A percentile compares a stretch with the other conserved stretches of the same genome.
These are phyloP conservation scores for Isoetes engelmannii DNA, from an alignment of 83 land plant genomes.

Conservation along the genomic window DNA sequence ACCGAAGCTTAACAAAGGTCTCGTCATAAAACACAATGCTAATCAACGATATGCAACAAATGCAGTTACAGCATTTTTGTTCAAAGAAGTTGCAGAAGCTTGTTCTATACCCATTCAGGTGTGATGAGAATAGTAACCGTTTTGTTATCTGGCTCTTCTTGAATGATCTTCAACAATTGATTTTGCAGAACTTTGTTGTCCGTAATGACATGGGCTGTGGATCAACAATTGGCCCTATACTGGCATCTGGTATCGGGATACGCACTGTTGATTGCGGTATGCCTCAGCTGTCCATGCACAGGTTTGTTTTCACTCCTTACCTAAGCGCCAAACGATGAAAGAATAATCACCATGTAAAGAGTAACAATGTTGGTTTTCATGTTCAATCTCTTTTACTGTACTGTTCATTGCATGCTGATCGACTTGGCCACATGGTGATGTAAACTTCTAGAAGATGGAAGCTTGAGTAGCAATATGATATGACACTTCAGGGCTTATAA, in stretches of 20 bases:
- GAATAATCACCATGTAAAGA: not conserved
- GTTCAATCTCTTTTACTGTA: not conserved
- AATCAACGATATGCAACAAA: slow-evolving; percentile 97
- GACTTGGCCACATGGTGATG: not conserved
- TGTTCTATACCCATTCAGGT: slow-evolving; percentile 91
- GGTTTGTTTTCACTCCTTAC: slow-evolving; percentile 2
- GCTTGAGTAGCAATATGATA: not conserved
- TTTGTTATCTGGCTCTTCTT: not conserved
- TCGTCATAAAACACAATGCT: slow-evolving; percentile 94
- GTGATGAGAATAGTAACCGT: not conserved
- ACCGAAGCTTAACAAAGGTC: slow-evolving; percentile 77
- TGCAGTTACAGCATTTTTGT: slow-evolving; percentile 78
- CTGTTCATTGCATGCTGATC: not conserved
- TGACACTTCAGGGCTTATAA: not conserved
- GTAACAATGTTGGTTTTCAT: not conserved
- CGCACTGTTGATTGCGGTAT: slow-evolving; percentile 31
- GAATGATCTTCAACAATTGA: not conserved
- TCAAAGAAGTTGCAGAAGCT: slow-evolving; percentile 74
- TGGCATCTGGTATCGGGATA: slow-evolving; percentile 33
- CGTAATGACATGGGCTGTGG: slow-evolving; percentile 35
- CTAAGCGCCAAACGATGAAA: not conserved
- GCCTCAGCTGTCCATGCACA: slow-evolving; percentile 34
- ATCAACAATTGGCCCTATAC: slow-evolving; percentile 32
- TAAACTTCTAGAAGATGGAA: not conserved
- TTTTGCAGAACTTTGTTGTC: slow-evolving; percentile 30